phyloP scores from a whole-genome alignment of 352 stramenopile species.

The Globisporangium solare region DNA sequence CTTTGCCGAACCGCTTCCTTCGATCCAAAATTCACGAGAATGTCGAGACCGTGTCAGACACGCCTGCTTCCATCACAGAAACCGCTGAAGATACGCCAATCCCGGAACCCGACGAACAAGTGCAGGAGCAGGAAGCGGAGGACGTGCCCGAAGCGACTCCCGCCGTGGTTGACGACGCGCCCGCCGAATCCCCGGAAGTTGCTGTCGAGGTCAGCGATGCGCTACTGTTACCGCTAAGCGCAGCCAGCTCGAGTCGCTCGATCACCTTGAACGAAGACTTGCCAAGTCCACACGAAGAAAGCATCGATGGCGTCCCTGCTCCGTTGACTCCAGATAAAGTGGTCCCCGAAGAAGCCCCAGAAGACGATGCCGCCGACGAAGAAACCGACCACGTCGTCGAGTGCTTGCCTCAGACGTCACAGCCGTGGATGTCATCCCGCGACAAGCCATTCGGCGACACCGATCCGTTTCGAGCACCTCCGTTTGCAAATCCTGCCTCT shows the following conservation, averaged over 20 bases:
- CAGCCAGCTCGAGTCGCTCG: background rate
- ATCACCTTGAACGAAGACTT: background rate
- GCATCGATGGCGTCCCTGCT: background rate
- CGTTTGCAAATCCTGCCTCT: background rate
- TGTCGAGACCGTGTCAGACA: background rate
- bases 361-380: conserved; percentile 5
- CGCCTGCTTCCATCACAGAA: background rate
- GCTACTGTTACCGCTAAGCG: too few relatives aligned
- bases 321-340: background rate
- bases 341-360: conserved; percentile 1
- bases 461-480: background rate
- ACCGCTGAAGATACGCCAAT: background rate
- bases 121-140: background rate
- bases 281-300: background rate
- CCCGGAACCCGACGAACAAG: background rate
- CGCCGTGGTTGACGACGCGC: background rate
- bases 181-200: background rate
- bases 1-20: background rate
- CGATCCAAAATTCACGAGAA: background rate
- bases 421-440: background rate
- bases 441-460: conserved; percentile 1
- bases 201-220: background rate
- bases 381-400: conserved; percentile 9
- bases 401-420: conserved; percentile 1
- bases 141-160: background rate